Evolutionary conservation across 805 yeast genomes (phyloP).

Genomic region (Tanozyma kutaoensis): DNA sequence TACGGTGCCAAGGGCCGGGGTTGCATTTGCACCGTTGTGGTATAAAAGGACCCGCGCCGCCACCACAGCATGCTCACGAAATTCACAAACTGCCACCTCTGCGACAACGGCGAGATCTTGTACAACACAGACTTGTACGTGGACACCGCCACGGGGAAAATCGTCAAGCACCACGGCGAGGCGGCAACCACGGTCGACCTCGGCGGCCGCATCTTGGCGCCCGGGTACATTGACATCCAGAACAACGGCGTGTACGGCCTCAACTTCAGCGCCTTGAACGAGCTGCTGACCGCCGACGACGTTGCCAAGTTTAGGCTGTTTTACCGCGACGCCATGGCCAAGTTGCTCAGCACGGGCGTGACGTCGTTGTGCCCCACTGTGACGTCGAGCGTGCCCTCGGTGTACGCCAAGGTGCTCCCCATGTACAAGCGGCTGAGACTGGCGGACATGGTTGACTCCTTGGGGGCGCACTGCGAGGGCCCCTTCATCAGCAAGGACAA

Average conservation of each 20-base stretch:
- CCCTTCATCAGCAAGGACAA: constrained; percentile 37
- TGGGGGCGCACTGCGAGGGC: constrained; percentile 52
- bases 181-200: constrained; percentile 23
- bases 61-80: constrained; percentile 5
- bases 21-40: constrained; percentile 3
- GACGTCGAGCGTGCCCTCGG: constrained; percentile 36
- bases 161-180: constrained; percentile 10
- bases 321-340: constrained; percentile 31
- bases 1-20: constrained; percentile 1
- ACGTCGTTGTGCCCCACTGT: constrained; percentile 46
- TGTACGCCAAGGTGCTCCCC: constrained; percentile 35
- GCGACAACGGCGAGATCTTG: constrained; percentile 25
- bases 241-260: constrained; percentile 46
- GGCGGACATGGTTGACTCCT: constrained; percentile 22
- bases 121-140: constrained; percentile 27
- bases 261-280: constrained; percentile 30
- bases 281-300: constrained; percentile 15
- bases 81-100: constrained; percentile 29
- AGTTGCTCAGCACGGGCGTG: constrained; percentile 36
- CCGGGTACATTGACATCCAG: constrained; percentile 46
- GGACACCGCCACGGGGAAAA: constrained; percentile 27
- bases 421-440: constrained; percentile 21
- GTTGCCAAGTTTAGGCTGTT: constrained; percentile 16
- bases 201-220: constrained; percentile 33
- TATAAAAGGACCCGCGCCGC: neutral